Evolutionary conservation across 1,284 basidiomycete genomes (phyloP).

Genomic region (Puccinia triticina): DNA sequence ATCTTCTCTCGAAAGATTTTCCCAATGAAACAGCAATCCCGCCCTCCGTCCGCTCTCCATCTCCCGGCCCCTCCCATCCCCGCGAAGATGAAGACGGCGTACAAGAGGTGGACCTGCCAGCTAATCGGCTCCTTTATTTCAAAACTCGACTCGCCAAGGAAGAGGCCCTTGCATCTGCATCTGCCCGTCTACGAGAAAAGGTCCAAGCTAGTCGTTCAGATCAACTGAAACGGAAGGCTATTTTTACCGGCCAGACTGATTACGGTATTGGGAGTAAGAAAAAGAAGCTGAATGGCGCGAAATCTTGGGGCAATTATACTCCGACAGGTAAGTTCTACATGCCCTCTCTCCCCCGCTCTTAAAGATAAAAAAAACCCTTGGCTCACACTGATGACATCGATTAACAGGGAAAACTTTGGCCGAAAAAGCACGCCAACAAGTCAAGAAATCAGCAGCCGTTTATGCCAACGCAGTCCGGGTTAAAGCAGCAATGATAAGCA

Average conservation of each 20-base stretch:
- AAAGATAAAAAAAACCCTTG: background rate
- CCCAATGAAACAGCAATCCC: constrained; percentile 18
- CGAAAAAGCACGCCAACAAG: constrained; percentile 46
- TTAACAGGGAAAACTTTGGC: constrained; percentile 33
- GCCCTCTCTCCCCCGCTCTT: background rate
- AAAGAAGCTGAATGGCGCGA: constrained; percentile 32
- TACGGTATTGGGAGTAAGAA: constrained; percentile 28
- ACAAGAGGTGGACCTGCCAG: constrained; percentile 13
- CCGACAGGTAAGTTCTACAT: background rate
- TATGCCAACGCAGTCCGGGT: constrained; percentile 35
- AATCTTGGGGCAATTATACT: constrained; percentile 20
- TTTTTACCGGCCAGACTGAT: constrained; percentile 45
- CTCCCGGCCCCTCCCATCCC: background rate
- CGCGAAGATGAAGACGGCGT: background rate
- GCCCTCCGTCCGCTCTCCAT: background rate
- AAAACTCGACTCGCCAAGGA: constrained; percentile 23
- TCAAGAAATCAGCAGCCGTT: constrained; percentile 41
- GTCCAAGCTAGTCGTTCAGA: constrained; percentile 39
- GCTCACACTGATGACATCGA: background rate
- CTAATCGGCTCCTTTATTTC: constrained; percentile 37
- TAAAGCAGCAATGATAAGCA: background rate
- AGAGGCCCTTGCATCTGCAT: constrained; percentile 33
- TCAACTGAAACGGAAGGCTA: constrained; percentile 36
- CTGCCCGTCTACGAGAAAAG: constrained; percentile 38
- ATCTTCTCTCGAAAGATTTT: constrained; percentile 33